Conservation (phyloP, 345 rosid genomes). For the Pistacia vera region DNA sequence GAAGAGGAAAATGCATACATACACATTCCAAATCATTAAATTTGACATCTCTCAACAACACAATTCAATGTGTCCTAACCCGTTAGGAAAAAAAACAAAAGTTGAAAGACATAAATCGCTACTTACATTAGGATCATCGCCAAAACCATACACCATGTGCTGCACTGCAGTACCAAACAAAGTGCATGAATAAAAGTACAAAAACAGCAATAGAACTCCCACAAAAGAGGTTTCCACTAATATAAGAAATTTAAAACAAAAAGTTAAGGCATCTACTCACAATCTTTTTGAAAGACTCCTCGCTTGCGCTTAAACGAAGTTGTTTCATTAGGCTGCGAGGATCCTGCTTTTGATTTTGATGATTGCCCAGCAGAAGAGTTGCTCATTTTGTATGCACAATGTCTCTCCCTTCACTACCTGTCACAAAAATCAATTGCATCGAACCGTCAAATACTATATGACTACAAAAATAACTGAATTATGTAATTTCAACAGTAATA, state of each 20-base stretch:
- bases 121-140: slow-evolving; percentile 87
- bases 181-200: not conserved
- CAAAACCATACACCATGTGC: slow-evolving; percentile 97
- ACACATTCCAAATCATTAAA: too few relatives aligned
- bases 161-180: too few relatives aligned
- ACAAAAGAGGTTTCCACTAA: not conserved
- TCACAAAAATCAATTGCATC: not conserved
- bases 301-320: slow-evolving; percentile 77
- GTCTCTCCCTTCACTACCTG: not conserved
- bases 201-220: not conserved
- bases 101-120: not conserved
- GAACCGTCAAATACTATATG: too few relatives aligned
- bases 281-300: too few relatives aligned
- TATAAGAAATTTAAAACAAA: too few relatives aligned
- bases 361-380: too few relatives aligned
- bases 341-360: too few relatives aligned
- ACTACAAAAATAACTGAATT: too few relatives aligned
- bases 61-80: not conserved
- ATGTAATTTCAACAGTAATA: too few relatives aligned
- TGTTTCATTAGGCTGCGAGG: too few relatives aligned
- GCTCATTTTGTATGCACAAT: not conserved
- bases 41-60: not conserved
- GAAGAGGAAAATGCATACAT: too few relatives aligned
- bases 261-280: slow-evolving; percentile 32
- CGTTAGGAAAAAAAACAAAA: not conserved